Conservation (phyloP, 257 asterid genomes). For the Solanum tarijense region DNA sequence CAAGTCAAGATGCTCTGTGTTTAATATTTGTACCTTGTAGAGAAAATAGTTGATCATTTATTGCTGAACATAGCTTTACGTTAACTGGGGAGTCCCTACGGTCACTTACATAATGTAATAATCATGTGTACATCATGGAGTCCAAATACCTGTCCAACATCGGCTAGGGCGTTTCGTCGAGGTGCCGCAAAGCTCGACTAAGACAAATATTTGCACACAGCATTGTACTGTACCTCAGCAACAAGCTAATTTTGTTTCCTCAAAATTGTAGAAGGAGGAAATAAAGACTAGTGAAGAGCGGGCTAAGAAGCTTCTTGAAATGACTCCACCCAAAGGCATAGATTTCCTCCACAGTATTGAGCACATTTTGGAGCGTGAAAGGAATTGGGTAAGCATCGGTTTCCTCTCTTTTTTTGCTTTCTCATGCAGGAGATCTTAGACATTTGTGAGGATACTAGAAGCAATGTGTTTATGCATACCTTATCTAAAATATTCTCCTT, state of each 20-base stretch:
- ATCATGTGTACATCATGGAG: neutral
- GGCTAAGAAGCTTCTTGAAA: conserved; percentile 82
- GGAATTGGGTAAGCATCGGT: conserved; percentile 73
- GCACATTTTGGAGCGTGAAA: conserved; percentile 94
- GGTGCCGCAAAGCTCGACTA: neutral
- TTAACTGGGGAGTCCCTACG: neutral
- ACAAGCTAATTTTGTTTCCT: conserved; percentile 5
- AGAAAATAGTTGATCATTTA: neutral
- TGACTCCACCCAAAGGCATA: conserved; percentile 88
- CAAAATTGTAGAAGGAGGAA: conserved; percentile 68
- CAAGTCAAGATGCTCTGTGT: neutral
- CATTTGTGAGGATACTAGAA: neutral
- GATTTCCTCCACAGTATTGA: conserved; percentile 83
- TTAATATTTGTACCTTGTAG: neutral
- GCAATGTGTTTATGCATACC: neutral
- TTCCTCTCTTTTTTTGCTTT: neutral
- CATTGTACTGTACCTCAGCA: neutral
- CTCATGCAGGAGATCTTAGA: neutral
- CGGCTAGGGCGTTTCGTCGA: neutral
- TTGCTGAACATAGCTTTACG: neutral
- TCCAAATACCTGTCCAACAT: neutral
- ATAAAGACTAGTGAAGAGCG: conserved; percentile 69
- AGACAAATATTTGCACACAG: neutral
- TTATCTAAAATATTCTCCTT: neutral
- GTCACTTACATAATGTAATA: neutral